Evolutionary conservation across 768 basidiomycete genomes (phyloP), one percentile per base, ranked within the genome.

Genomic region (Dictyophora rubrovolvata): DNA sequence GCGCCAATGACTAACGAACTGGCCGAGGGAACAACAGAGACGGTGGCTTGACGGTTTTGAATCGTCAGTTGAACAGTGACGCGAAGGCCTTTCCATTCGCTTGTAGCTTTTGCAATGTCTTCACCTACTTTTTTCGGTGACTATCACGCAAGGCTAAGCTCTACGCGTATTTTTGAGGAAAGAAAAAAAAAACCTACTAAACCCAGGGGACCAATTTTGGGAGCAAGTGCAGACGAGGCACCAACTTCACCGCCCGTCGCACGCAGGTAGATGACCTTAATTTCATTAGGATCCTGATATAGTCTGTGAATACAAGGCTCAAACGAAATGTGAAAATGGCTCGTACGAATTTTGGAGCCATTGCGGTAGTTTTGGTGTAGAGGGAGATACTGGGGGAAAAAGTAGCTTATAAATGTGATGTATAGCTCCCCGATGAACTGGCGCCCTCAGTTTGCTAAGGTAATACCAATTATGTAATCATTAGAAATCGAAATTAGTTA

Each of bases 51-150:
- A 75, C 96, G 93, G 77, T 99, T 99, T 83, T 98, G 96, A 75
- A 98, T 97, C 61, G 95, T 98, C 62, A 98, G 84, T 75, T 97
- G 93, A 65, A 98, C 93, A 65, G 96, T 98, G 61, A 99, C 95
- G 63, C 94, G 92, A 71, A 98, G 91, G 78, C 96, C 96, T 77
- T 99, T 99, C 96, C 96, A 99, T 72, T 86, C 86, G 52, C 85
- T 83, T 61, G 96, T 99, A 60, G 95, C 95, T 75, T 99, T 99
- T 68, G 96, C 96, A 72, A 99, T 99, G 77, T 99, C 96, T 91
- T 99, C 96, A 77, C 96, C 96, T 75, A 99, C 96, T 80, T 98
- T 98, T 81, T 99, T 99, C 67, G 96, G 96, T 60, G 96, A 97
- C 96, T 98, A 57, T 46, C 37, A 36, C 1, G 65, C 56, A 46